Evolutionary conservation across 495 filamentous ascomycete genomes (phyloP), one percentile per base, ranked within the genome.

Genomic region (Aspergillus cavernicola): DNA sequence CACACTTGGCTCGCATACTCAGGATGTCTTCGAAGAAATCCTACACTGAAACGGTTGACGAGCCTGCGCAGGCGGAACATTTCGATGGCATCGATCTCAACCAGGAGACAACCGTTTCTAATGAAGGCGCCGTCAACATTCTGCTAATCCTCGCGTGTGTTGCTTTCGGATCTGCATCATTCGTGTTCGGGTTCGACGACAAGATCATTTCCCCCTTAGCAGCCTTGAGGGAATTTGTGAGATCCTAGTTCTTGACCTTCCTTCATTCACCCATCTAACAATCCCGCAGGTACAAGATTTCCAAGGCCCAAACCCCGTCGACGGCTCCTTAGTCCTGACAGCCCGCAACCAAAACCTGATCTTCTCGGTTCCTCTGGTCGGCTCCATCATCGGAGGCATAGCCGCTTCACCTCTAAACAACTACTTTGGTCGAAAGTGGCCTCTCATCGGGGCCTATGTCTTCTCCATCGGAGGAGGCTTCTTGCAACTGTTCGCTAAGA

Each of bases 151-250:
- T 69, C 11, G 60, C 62, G 11, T 73, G 70, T 56, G 52, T 57
- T 18, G 62, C 66, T 6, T 68, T 71, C 50, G 65, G 64, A 7
- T 65, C 68, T 7, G 68, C 69, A 1, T 73, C 68, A 15, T 70
- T 73, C 26, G 50, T 73, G 15, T 71, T 71, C 46, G 70, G 68
- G 1, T 73, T 66, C 44, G 66, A 73, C 28, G 70, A 73, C 57
- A 73, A 73, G 40, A 52, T 71, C 33, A 73, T 73, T n/a, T 73
- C 70, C 6, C 68, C 68, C 1, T 59, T 73, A 37, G 65, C 66
- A 12, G 70, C 70, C 13, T 58, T 73, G 53, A 22, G 53, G 13
- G 53, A 52, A 16, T 73, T 71, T 59, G 70, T 73, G 54, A 67
- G 69, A 8, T 10, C 20, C 8, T 9, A 2, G 13, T n/a, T 22